Conservation (phyloP, 225 moss, liverwort and hornwort genomes). For the Bryoerythrophyllum caledonicum region DNA sequence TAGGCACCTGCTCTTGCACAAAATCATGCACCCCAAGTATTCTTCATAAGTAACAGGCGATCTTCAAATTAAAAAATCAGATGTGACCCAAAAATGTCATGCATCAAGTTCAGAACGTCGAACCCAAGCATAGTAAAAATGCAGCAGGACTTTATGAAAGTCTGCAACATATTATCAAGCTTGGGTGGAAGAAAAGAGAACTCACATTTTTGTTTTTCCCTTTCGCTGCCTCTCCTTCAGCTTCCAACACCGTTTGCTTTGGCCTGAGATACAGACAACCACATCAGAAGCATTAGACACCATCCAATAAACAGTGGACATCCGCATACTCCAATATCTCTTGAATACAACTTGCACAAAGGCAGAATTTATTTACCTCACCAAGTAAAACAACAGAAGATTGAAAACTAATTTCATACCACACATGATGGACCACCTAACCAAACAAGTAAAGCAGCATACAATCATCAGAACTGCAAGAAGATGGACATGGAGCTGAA, state of each 20-base stretch:
- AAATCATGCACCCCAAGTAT: neutral
- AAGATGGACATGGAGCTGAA: neutral
- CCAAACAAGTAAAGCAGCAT: neutral
- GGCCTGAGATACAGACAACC: conserved; percentile 49
- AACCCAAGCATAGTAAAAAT: too few relatives aligned
- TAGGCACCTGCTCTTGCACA: conserved; percentile 17
- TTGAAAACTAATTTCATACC: neutral
- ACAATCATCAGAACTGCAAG: neutral
- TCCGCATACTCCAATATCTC: neutral
- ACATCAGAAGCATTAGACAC: neutral
- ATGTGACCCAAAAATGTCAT: too few relatives aligned
- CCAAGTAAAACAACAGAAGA: neutral
- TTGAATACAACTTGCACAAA: neutral
- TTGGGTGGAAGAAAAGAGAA: neutral
- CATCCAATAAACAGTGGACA: neutral
- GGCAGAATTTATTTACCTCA: neutral
- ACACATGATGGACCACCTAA: neutral
- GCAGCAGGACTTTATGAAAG: too few relatives aligned
- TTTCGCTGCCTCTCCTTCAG: conserved; percentile 82
- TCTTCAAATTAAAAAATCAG: too few relatives aligned
- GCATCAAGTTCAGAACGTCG: too few relatives aligned
- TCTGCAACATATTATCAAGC: too few relatives aligned
- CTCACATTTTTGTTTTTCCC: conserved; percentile 68
- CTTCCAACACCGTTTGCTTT: conserved; percentile 86
- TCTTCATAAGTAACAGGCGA: neutral